Base-by-base conservation (phyloP, 2,329 filamentous ascomycete genomes). In the Penicillium sp. region DNA sequence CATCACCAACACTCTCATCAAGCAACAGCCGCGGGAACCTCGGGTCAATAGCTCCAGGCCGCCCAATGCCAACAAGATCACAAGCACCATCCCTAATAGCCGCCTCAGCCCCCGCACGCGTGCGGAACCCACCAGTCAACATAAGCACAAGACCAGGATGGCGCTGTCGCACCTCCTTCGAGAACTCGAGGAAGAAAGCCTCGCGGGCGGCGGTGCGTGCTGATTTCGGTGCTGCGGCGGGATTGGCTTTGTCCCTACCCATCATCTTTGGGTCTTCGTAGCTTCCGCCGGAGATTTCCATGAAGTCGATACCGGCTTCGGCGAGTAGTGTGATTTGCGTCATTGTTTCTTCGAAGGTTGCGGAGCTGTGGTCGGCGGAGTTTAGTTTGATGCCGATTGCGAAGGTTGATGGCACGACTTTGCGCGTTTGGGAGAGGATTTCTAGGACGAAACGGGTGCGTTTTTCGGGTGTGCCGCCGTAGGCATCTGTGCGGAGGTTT, bases 111-210 rank as follows among this genome's bases (percentile, higher is more conserved):
- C 79, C 82, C 0, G 69, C 68, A 3, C 81, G 73, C 0, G 79
- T 82, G 1, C 85, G 80, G 70, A 89, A 87, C 0, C 86, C 87
- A 4, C 87, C 86, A 0, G 85, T 88, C 4, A 89, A 78, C 76
- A 85, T 81, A 33, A 86, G 69, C 0, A 80, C 72, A 0, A 82
- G 70, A 4, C 73, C 61, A 0, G 79, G 77, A 54, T 82, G 78
- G 25, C 73, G 71, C 5, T 68, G 66, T 29, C 83, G 78, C 35
- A 84, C 79, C 9, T 77, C 74, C n/a, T 77, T 73, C 0, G 85
- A 84, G 61, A 89, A 89, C 46, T 88, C 83, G 1, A 89, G 75
- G 73, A 90, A 90, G 76, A 87, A 89, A 0, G 86, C 85, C 64
- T 90, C 87, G 8, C 87, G 80, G 0, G 80, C 79, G 13, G 75